Evolutionary conservation across 805 yeast genomes (phyloP).

Genomic region (Barnettozyma sp.): DNA sequence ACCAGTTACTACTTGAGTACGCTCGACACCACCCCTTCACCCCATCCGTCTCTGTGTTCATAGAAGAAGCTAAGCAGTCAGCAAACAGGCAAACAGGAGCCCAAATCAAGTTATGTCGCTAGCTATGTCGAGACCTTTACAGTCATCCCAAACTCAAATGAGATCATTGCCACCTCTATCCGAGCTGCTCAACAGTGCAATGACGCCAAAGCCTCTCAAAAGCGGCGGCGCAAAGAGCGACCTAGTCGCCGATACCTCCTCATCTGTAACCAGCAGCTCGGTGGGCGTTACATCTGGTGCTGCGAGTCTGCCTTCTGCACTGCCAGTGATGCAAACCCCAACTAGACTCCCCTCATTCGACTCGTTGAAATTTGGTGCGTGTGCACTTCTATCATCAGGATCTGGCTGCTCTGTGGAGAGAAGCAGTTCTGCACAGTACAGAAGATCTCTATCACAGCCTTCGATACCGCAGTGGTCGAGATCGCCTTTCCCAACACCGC

Average conservation of each 20-base stretch:
- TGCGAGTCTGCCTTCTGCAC: too few relatives aligned
- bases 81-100: too few relatives aligned
- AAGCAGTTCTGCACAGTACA: constrained; percentile 1
- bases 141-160: constrained; percentile 1
- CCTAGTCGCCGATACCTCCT: too few relatives aligned
- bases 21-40: too few relatives aligned
- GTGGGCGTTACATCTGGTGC: too few relatives aligned
- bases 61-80: too few relatives aligned
- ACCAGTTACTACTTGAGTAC: too few relatives aligned
- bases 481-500: constrained; percentile 11
- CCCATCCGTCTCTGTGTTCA: too few relatives aligned
- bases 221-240: too few relatives aligned
- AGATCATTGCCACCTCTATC: constrained; percentile 6
- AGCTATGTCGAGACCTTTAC: constrained; percentile 9
- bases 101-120: constrained; percentile 2
- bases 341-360: constrained; percentile 25
- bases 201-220: constrained; percentile 4
- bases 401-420: constrained; percentile 2
- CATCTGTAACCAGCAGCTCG: too few relatives aligned
- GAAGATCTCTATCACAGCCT: constrained; percentile 9
- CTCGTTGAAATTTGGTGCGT: constrained; percentile 17
- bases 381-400: too few relatives aligned
- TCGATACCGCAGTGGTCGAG: constrained; percentile 6
- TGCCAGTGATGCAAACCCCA: constrained; percentile 17
- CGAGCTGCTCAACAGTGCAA: constrained; percentile 1